Evolutionary conservation across 169 alveolate genomes (phyloP), one percentile per base, ranked within the genome.

Genomic region (Plasmodium gallinaceum): DNA sequence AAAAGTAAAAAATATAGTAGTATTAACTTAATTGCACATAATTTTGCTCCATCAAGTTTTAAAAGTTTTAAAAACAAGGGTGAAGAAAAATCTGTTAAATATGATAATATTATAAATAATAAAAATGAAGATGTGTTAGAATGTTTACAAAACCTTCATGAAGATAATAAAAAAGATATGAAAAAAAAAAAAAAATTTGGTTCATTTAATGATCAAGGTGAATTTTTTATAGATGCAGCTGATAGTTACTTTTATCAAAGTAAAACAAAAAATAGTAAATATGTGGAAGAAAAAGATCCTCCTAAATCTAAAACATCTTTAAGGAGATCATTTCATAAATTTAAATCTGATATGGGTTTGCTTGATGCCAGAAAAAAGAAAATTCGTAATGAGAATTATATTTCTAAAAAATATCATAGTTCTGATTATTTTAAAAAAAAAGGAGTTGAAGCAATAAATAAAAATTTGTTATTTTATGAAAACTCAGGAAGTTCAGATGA

Each of bases 381-480:
- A 74, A 43, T 74, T 3, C 64, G 20, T 42, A 48, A 58, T 14
- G 70, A 74, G 7, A 46, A 26, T 37, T 12, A 74, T 18, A 42
- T 74, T 18, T 60, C 88, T n/a, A 74, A 74, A 46, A 74, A 74
- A 62, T 58, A 58, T 46, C 61, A 58, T 39, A 74, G 88, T 58
- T 70, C 58, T 39, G 73, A 74, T 74, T 74, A 74, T 74, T 5
- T 22, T 54, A 54, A 26, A 39, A 60, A 58, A 9, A 45, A 43
- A 7, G n/a, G 14, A 45, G n/a, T n/a, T 42, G 64, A 62, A 10
- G 3, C 10, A 10, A 18, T 74, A n/a, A 45, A 74, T 62, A 42
- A 74, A 58, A 74, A 48, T 26, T 64, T n/a, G 18, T 2, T 9
- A 16, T 32, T 64, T 5, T 37, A 32, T 14, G 73, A 64, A 64